A percentile compares a stretch with the other conserved stretches of the same genome.
Evolutionary conservation across 2,329 filamentous ascomycete genomes (phyloP).

Genomic region (Trichoderma gracile): DNA sequence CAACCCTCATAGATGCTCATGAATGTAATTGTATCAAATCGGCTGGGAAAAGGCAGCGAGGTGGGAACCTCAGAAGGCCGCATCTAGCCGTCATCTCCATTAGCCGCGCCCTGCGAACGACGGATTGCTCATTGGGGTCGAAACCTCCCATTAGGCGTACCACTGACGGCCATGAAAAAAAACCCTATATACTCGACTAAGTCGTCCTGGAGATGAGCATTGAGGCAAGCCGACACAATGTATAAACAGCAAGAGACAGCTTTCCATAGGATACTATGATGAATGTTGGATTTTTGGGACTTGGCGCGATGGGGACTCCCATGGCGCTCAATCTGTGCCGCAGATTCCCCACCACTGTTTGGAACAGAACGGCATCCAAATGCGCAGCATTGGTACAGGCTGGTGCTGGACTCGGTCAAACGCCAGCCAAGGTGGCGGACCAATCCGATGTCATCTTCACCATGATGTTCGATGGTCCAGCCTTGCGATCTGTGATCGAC

Average conservation of each 20-base stretch:
- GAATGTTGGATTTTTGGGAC: slow-evolving; percentile 37
- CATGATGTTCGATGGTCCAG: slow-evolving; percentile 37
- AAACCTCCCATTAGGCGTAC: no score
- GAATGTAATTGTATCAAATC: no score
- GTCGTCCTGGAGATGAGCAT: not conserved
- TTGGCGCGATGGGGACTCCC: slow-evolving; percentile 39
- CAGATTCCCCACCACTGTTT: slow-evolving; percentile 34
- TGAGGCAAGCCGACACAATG: not conserved
- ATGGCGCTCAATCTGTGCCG: slow-evolving; percentile 39
- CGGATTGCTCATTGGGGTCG: not conserved
- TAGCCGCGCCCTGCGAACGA: slow-evolving; percentile 10
- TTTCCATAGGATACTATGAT: not conserved
- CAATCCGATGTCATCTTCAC: slow-evolving; percentile 37
- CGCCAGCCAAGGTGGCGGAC: slow-evolving; percentile 32
- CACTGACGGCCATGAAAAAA: not conserved
- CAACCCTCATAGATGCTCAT: no score
- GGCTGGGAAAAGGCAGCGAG: not conserved
- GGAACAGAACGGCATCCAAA: slow-evolving; percentile 37
- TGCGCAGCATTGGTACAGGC: slow-evolving; percentile 30
- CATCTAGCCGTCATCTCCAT: not conserved
- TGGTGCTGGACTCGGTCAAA: slow-evolving; percentile 31
- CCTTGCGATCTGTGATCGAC: slow-evolving; percentile 32
- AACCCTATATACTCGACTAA: not conserved
- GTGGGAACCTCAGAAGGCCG: no score
- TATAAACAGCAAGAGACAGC: not conserved